Evolutionary conservation across 148 eudicot genomes (phyloP).

Genomic region (Nepenthes gracilis): DNA sequence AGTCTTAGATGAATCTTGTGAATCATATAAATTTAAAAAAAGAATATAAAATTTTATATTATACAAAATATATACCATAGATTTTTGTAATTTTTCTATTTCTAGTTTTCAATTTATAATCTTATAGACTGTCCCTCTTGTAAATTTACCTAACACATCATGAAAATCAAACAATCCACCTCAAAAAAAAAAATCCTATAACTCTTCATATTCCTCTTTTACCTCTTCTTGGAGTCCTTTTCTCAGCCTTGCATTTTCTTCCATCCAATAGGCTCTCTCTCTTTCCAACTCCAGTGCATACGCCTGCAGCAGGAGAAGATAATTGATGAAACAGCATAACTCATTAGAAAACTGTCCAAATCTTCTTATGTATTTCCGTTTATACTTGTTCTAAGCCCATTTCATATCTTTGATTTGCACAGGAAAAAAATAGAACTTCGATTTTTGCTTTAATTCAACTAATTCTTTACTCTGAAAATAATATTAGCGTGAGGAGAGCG

Average conservation of each 20-base stretch:
- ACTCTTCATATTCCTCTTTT: neutral
- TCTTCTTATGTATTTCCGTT: neutral
- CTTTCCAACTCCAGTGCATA: conserved; percentile 46
- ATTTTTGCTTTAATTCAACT: neutral
- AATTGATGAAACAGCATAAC: neutral
- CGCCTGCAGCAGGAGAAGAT: conserved; percentile 26
- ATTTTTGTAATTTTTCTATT: too few species aligned
- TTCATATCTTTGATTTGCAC: too few species aligned
- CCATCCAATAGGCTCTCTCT: conserved; percentile 26
- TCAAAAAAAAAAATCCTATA: neutral
- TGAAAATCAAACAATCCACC: neutral
- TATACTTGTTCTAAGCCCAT: neutral
- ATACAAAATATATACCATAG: too few species aligned
- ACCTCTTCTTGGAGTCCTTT: conserved; percentile 27
- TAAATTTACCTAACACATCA: neutral
- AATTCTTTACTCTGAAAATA: neutral
- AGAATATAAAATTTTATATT: too few species aligned
- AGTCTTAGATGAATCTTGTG: too few species aligned
- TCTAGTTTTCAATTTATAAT: too few species aligned
- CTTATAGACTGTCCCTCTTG: neutral
- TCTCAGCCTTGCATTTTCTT: conserved; percentile 51
- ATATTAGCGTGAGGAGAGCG: neutral
- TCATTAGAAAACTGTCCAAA: neutral
- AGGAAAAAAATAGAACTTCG: neutral
- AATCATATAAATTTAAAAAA: too few species aligned